Evolutionary conservation across 257 asterid genomes (phyloP).

Genomic region (Solanum habrochaites): DNA sequence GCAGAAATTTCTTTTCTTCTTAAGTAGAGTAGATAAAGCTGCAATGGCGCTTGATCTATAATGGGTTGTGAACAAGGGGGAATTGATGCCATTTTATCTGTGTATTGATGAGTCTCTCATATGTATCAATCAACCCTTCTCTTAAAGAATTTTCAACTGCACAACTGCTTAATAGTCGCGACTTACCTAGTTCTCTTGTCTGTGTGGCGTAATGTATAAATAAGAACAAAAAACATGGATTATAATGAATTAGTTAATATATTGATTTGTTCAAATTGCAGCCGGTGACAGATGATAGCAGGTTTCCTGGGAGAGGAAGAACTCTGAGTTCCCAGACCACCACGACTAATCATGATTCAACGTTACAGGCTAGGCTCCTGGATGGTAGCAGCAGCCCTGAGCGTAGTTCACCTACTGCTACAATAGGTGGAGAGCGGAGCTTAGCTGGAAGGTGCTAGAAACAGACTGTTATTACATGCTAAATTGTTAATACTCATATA

Average conservation of each 20-base stretch:
- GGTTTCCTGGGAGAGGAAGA: constrained; percentile 73
- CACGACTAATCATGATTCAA: constrained; percentile 26
- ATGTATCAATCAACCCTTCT: background rate
- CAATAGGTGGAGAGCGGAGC: constrained; percentile 20
- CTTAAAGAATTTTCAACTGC: background rate
- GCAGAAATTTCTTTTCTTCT: background rate
- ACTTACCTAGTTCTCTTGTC: background rate
- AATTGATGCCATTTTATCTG: background rate
- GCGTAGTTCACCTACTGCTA: constrained; percentile 20
- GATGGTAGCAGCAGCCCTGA: constrained; percentile 28
- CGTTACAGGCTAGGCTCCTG: constrained; percentile 51
- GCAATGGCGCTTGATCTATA: background rate
- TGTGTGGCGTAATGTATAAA: background rate
- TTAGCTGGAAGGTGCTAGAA: constrained; percentile 25
- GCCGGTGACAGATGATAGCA: constrained; percentile 27
- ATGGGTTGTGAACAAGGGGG: background rate
- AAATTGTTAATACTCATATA: background rate
- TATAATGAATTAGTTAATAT: background rate
- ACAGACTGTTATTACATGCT: background rate
- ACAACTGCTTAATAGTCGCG: background rate
- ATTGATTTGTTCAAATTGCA: constrained; percentile 15
- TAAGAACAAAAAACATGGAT: background rate
- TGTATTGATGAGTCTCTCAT: background rate
- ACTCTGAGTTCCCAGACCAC: constrained; percentile 35
- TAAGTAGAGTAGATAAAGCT: background rate